These are phyloP conservation scores for Erigeron canadensis DNA, from an alignment of 129 eudicot species.

Conservation along the genomic window DNA sequence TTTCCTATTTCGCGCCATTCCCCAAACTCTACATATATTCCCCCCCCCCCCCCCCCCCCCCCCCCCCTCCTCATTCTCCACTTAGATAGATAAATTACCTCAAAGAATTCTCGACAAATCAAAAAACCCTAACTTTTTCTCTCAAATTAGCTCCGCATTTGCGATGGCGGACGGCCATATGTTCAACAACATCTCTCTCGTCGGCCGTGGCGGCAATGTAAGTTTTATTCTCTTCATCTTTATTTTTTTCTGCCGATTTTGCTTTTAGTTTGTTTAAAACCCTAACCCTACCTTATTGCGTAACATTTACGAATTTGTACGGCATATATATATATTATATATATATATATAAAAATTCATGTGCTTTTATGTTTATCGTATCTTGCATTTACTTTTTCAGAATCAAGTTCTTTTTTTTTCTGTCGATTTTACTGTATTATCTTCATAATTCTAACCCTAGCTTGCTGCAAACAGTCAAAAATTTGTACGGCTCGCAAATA, in stretches of 20 bases:
- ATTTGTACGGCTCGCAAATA: too few species aligned
- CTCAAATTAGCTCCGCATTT: neutral
- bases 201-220: constrained; percentile 97
- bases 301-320: constrained; percentile 1
- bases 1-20: constrained; percentile 41
- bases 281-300: constrained; percentile 46
- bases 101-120: neutral
- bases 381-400: neutral
- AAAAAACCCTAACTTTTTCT: constrained; percentile 27
- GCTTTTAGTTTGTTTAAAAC: constrained; percentile 23
- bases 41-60: too few species aligned
- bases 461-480: too few species aligned
- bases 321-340: neutral
- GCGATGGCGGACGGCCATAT: constrained; percentile 86
- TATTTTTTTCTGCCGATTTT: neutral
- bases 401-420: neutral
- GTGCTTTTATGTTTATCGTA: neutral
- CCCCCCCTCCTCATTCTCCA: too few species aligned
- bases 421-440: too few species aligned
- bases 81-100: too few species aligned
- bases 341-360: neutral
- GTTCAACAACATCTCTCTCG: constrained; percentile 88
- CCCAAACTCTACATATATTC: constrained; percentile 3
- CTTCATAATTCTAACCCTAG: too few species aligned
- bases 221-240: constrained; percentile 20